Evolutionary conservation across 1,284 basidiomycete genomes (phyloP).

Genomic region (Porodaedalea pini): DNA sequence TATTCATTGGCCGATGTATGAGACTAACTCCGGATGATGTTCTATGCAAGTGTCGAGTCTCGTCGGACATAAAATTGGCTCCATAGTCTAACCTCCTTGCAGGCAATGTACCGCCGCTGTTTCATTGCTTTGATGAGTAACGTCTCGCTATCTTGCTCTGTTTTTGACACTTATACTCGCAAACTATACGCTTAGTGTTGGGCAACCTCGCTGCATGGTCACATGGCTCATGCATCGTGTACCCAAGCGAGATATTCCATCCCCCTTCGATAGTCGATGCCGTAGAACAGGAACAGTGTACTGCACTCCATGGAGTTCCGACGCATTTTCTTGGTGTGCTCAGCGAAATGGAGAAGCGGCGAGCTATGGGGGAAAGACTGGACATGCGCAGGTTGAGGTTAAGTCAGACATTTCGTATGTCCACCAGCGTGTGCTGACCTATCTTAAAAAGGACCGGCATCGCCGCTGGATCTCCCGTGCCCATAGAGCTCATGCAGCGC

Average conservation of each 20-base stretch:
- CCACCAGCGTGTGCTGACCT: not conserved
- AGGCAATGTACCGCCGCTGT: constrained; percentile 79
- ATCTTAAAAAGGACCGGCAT: constrained; percentile 61
- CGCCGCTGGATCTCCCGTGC: constrained; percentile 74
- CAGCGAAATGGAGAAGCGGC: constrained; percentile 56
- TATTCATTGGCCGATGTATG: constrained; percentile 72
- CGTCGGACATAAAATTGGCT: not conserved
- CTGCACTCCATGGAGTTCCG: constrained; percentile 80
- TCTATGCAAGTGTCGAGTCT: constrained; percentile 49
- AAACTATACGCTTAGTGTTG: constrained; percentile 62
- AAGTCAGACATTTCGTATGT: constrained; percentile 7
- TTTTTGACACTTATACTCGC: not conserved
- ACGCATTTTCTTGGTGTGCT: constrained; percentile 80
- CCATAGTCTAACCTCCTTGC: not conserved
- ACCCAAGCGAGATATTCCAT: constrained; percentile 65
- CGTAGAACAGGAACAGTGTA: constrained; percentile 62
- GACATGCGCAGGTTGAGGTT: constrained; percentile 56
- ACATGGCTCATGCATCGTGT: constrained; percentile 71
- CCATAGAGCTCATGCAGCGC: constrained; percentile 74
- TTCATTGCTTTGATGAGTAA: constrained; percentile 85
- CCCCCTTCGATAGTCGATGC: constrained; percentile 65
- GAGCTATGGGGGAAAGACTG: constrained; percentile 40
- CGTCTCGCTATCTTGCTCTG: not conserved
- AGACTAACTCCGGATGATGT: constrained; percentile 57
- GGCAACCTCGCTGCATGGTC: constrained; percentile 81